Percentiles rank a stretch among this genome's conserved stretches.
phyloP scores from a whole-genome alignment of 192 early-diverging fungal genomes.

The Dimargaris xerosporica region DNA sequence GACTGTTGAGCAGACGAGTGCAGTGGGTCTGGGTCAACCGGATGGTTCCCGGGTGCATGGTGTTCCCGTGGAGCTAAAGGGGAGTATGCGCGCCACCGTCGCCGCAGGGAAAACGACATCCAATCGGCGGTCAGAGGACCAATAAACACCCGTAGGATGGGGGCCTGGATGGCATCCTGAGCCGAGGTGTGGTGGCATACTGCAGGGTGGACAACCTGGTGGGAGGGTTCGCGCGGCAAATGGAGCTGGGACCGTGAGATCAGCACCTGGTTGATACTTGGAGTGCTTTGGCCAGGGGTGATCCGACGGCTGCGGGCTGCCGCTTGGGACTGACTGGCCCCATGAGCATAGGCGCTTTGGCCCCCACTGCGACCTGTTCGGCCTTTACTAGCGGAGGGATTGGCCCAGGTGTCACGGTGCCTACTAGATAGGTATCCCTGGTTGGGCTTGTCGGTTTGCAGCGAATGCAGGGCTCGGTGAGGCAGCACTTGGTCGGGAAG shows the following conservation, averaged over 20 bases:
- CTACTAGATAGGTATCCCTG: background rate
- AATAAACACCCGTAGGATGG: constrained; percentile 7
- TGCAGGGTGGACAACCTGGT: background rate
- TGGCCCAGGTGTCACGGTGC: background rate
- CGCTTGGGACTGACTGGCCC: background rate
- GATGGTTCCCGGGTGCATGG: too few species aligned
- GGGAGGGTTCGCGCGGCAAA: background rate
- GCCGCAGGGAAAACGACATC: constrained; percentile 8
- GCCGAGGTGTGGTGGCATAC: background rate
- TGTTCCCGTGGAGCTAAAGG: background rate
- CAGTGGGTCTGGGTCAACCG: too few species aligned
- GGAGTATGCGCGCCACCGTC: constrained; percentile 10
- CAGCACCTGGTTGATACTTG: constrained; percentile 2
- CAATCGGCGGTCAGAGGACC: constrained; percentile 8
- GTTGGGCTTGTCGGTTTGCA: background rate
- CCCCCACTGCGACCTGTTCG: background rate
- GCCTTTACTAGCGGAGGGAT: background rate
- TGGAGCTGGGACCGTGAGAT: constrained; percentile 3
- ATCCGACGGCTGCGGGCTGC: background rate
- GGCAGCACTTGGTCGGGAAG: constrained; percentile 4
- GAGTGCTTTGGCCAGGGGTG: background rate
- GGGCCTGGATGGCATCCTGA: background rate
- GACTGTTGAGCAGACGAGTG: background rate
- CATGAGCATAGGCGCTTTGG: background rate
- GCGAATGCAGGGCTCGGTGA: constrained; percentile 7